Base-by-base conservation (phyloP, 768 basidiomycete species). In the Trametes elegans region DNA sequence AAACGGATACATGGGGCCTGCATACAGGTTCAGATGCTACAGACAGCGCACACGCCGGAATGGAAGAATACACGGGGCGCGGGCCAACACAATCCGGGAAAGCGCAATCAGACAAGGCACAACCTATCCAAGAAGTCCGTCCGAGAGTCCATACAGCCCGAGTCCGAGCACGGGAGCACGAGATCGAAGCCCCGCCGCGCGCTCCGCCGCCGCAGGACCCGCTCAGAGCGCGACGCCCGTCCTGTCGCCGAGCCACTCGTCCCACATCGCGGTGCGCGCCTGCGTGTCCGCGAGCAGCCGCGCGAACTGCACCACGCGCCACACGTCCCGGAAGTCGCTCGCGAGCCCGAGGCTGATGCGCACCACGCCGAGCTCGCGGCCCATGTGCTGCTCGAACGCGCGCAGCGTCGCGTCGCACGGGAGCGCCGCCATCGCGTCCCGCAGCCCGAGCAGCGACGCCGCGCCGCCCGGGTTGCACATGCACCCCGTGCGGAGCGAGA, bases 401-500 rank as follows among this genome's bases (percentile, higher is more conserved):
- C 74, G 71, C 44, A 87, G 73, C 5, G 82, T 84, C 35, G 82
- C 77, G 5, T 85, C 86, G 1, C 76, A 71, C 57, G 76, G 81
- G 0, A 90, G 76, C 13, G 67, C 71, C 5, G 74, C 71, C 88
- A 90, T 91, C 53, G 84, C 76, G 18, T 78, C 74, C 54, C 83
- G 71, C 27, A 90, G 78, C 0, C 84, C 84, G 5, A 91, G 76
- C 14, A 93, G 71, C 5, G 86, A 80, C 1, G 88, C 83, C 0
- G 89, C 87, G 16, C 84, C 90, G 9, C 91, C 91, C 14, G 90
- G 88, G 60, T 93, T 93, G 66, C 91, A 93, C 82, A 92, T 85
- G 68, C 90, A 93, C 0, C 90, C 90, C 3, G 90, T 89, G 38
- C 90, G 84, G 28, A 93, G 70, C 16, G 89, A 90, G 53, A 93